Percentiles rank a stretch among this genome's conserved stretches.
Conservation (phyloP, 768 basidiomycete species). For the Psilocybe azurescens region DNA sequence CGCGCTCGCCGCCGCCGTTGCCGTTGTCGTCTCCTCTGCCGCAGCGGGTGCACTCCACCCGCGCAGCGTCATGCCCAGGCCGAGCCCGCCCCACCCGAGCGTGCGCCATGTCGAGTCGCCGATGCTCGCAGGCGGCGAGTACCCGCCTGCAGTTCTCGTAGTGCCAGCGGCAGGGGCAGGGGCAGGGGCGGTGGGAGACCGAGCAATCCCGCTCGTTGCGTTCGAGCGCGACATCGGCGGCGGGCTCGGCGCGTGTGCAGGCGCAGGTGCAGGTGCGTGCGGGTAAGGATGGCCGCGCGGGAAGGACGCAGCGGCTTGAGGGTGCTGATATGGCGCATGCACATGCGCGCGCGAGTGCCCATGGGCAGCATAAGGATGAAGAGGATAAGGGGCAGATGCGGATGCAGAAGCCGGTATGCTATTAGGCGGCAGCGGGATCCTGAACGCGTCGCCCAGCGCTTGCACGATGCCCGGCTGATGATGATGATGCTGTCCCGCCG, state of each 20-base stretch:
- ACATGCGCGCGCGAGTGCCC: not conserved
- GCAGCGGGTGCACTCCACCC: not conserved
- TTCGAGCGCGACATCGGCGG: not conserved
- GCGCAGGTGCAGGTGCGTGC: not conserved
- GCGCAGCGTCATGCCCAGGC: not conserved
- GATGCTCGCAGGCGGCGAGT: conserved; percentile 46
- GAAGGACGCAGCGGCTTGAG: not conserved
- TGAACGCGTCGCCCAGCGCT: conserved; percentile 64
- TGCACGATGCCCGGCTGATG: conserved; percentile 40
- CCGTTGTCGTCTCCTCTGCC: not conserved
- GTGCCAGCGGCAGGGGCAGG: no score
- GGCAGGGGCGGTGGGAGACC: no score
- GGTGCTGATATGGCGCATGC: not conserved
- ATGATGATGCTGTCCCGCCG: not conserved
- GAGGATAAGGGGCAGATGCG: conserved; percentile 10
- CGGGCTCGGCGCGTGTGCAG: not conserved
- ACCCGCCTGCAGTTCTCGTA: not conserved
- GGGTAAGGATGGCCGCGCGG: not conserved
- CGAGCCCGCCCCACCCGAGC: conserved; percentile 21
- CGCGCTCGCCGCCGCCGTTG: not conserved
- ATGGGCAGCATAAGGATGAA: not conserved
- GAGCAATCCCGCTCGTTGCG: not conserved
- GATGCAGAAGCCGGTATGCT: no score
- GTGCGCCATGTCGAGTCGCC: conserved; percentile 53
- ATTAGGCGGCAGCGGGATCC: conserved; percentile 37